phyloP scores from a whole-genome alignment of 106 monocot genomes.

The Vanilla planifolia region DNA sequence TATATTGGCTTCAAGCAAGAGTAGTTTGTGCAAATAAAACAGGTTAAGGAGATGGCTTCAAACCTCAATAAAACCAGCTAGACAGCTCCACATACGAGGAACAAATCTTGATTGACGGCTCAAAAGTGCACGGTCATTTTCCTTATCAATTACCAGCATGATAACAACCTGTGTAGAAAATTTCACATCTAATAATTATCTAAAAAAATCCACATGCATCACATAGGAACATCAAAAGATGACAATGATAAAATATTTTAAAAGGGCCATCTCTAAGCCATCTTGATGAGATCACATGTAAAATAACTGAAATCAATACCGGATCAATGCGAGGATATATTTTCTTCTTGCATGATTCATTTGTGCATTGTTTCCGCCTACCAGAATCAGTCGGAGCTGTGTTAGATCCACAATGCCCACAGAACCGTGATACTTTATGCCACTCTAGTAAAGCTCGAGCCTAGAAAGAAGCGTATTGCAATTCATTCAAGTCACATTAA shows the following conservation, averaged over 20 bases:
- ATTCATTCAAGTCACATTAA: conserved; percentile 3
- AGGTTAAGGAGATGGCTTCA: background rate
- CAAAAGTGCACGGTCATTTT: conserved; percentile 77
- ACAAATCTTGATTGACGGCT: conserved; percentile 93
- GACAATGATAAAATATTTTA: no score
- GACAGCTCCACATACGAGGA: conserved; percentile 98
- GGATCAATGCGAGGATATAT: conserved; percentile 91
- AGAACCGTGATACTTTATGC: conserved; percentile 64
- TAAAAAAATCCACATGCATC: background rate
- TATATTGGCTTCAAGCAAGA: background rate
- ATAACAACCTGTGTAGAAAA: conserved; percentile 73
- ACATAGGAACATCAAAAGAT: no score
- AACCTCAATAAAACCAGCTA: conserved; percentile 96
- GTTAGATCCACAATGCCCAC: conserved; percentile 66
- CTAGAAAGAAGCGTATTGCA: conserved; percentile 22
- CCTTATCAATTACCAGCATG: conserved; percentile 93
- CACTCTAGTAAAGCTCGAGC: conserved; percentile 80
- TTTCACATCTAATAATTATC: background rate
- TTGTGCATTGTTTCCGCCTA: conserved; percentile 72
- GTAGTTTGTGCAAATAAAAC: no score
- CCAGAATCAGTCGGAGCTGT: conserved; percentile 58
- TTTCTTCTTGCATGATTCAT: conserved; percentile 74
- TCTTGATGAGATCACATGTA: background rate
- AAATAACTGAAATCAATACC: conserved; percentile 28
- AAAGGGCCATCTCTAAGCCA: background rate